phyloP scores from a whole-genome alignment of 495 filamentous ascomycete species.

The Stereocaulon alpinum region DNA sequence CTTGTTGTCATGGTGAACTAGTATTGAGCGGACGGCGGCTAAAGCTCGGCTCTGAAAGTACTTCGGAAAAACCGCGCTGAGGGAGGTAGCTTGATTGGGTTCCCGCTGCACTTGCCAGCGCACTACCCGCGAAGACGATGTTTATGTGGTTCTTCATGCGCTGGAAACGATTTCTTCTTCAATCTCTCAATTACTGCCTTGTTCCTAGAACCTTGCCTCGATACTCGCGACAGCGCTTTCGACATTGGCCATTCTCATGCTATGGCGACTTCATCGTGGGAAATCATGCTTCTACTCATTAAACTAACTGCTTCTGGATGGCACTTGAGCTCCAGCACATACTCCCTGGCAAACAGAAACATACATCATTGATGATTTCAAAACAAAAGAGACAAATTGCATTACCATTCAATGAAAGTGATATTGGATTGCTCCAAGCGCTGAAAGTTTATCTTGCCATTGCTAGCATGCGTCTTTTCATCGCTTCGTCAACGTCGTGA shows the following conservation, averaged over 20 bases:
- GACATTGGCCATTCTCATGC: neutral
- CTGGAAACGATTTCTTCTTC: neutral
- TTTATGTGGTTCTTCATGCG: neutral
- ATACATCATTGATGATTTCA: neutral
- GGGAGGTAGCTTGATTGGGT: neutral
- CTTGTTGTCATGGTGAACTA: no score
- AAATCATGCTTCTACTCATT: neutral
- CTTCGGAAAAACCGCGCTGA: neutral
- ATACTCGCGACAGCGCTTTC: neutral
- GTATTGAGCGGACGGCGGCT: no score
- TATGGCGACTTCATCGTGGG: neutral
- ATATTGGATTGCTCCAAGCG: constrained; percentile 6
- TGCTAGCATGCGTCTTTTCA: constrained; percentile 26
- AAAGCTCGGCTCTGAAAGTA: no score
- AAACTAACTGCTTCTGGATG: neutral
- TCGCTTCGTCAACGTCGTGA: constrained; percentile 29
- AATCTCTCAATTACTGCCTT: neutral
- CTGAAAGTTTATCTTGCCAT: constrained; percentile 14
- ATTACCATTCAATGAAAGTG: neutral
- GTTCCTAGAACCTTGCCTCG: neutral
- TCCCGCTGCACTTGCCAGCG: constrained; percentile 4
- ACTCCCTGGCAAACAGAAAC: neutral
- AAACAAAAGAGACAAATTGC: neutral
- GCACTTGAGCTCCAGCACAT: neutral
- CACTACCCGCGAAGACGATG: neutral